phyloP scores from a whole-genome alignment of 805 yeast species.

The Candida patagonica region DNA sequence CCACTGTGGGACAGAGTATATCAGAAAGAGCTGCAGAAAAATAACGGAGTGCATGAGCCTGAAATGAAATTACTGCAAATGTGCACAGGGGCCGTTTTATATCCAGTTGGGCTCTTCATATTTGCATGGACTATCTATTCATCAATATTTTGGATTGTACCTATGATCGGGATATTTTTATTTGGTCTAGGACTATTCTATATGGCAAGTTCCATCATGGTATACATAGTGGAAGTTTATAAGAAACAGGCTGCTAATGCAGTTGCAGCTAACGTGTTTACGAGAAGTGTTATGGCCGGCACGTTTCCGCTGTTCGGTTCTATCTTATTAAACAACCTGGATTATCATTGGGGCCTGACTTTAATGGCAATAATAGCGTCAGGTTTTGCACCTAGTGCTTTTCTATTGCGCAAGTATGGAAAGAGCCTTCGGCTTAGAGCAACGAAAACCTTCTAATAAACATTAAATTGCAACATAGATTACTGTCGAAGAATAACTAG shows the following conservation, averaged over 20 bases:
- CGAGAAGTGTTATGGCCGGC: constrained; percentile 66
- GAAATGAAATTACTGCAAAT: constrained; percentile 42
- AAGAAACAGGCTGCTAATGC: constrained; percentile 69
- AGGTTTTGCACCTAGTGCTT: constrained; percentile 42
- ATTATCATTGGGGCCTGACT: constrained; percentile 68
- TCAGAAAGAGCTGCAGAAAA: constrained; percentile 33
- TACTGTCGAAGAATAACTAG: neutral
- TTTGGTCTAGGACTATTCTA: constrained; percentile 31
- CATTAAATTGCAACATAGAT: neutral
- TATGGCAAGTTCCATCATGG: constrained; percentile 29
- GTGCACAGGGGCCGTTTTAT: constrained; percentile 40
- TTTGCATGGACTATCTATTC: constrained; percentile 43
- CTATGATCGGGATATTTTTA: constrained; percentile 52
- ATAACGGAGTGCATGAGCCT: constrained; percentile 36
- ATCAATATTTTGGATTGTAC: constrained; percentile 42
- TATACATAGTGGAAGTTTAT: constrained; percentile 23
- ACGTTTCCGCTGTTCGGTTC: constrained; percentile 78
- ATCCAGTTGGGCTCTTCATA: constrained; percentile 42
- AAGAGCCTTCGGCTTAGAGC: constrained; percentile 27
- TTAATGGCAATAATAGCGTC: constrained; percentile 43
- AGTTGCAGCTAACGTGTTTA: constrained; percentile 75
- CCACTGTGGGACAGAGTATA: constrained; percentile 9
- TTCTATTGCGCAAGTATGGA: constrained; percentile 35
- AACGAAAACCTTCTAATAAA: neutral
- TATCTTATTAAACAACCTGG: constrained; percentile 69